Conservation (phyloP, 1,139 yeast genomes). For the Zygosaccharomyces sapae region DNA sequence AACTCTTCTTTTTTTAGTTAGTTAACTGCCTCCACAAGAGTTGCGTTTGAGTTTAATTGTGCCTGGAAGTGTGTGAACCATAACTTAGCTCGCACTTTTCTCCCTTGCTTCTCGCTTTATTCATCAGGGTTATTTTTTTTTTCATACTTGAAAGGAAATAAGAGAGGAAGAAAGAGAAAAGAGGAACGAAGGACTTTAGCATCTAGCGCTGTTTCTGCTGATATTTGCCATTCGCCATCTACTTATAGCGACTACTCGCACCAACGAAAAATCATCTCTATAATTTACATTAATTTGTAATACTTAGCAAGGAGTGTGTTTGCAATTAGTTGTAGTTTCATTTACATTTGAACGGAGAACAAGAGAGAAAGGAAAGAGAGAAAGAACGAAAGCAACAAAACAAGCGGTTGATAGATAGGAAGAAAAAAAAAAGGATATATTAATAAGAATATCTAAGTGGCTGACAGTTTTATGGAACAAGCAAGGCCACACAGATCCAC, state of each 20-base stretch:
- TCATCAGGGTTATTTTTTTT: not conserved
- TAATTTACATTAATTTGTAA: not conserved
- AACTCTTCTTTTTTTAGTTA: too few relatives aligned
- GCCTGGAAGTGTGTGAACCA: too few relatives aligned
- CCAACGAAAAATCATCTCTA: not conserved
- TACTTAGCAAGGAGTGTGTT: not conserved
- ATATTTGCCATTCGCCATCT: too few relatives aligned
- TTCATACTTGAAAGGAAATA: not conserved
- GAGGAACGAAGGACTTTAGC: not conserved
- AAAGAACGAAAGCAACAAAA: not conserved
- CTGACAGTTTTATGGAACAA: constrained; percentile 12
- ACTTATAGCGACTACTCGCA: not conserved
- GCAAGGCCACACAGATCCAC: constrained; percentile 14
- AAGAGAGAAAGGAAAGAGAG: not conserved
- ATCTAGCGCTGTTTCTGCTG: not conserved
- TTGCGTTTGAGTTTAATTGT: too few relatives aligned
- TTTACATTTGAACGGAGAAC: too few relatives aligned
- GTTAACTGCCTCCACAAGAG: too few relatives aligned
- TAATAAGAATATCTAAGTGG: too few relatives aligned
- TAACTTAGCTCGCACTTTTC: too few relatives aligned
- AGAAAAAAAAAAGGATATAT: too few relatives aligned
- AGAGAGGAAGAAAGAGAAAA: too few relatives aligned
- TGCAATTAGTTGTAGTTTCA: not conserved
- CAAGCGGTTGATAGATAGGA: too few relatives aligned
- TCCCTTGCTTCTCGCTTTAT: too few relatives aligned